phyloP scores from a whole-genome alignment of 1,139 yeast genomes.

The Scheffersomyces segobiensis region DNA sequence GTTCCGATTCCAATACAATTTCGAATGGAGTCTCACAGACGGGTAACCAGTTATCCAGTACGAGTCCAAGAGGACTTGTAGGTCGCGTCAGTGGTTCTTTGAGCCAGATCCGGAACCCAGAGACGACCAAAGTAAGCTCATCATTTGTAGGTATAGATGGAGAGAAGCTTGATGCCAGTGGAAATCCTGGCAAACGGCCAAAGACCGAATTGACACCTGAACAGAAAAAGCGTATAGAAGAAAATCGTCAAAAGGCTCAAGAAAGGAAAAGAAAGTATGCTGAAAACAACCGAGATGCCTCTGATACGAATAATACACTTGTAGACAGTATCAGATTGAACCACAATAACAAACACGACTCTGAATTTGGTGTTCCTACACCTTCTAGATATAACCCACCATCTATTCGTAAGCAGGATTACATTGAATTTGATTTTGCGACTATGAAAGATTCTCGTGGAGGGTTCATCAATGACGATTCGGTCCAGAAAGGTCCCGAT shows the following conservation, averaged over 20 bases:
- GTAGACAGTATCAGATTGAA: conserved; percentile 10
- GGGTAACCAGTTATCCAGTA: background rate
- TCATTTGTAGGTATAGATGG: conserved; percentile 12
- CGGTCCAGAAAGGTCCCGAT: conserved; percentile 20
- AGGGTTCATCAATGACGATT: conserved; percentile 67
- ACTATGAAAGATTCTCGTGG: conserved; percentile 88
- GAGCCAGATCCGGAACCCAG: conserved; percentile 10
- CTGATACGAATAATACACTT: conserved; percentile 4
- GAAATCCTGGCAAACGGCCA: conserved; percentile 15
- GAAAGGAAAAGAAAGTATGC: conserved; percentile 35
- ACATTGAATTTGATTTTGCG: conserved; percentile 89
- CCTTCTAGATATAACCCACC: conserved; percentile 32
- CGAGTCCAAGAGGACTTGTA: background rate
- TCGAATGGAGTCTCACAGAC: background rate
- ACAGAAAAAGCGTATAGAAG: conserved; percentile 53
- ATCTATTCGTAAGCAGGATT: conserved; percentile 59
- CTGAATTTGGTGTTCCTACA: conserved; percentile 4
- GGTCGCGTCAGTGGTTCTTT: conserved; percentile 1
- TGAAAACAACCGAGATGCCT: conserved; percentile 8
- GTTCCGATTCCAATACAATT: background rate
- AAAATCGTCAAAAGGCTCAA: conserved; percentile 59
- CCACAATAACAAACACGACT: conserved; percentile 15
- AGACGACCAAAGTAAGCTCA: conserved; percentile 8
- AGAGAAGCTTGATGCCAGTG: conserved; percentile 2
- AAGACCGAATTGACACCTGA: conserved; percentile 47